Percentiles rank a stretch among this genome's conserved stretches.
These are phyloP conservation scores for Psilocybe cyanescens DNA, from an alignment of 768 basidiomycete species.

Conservation along the genomic window DNA sequence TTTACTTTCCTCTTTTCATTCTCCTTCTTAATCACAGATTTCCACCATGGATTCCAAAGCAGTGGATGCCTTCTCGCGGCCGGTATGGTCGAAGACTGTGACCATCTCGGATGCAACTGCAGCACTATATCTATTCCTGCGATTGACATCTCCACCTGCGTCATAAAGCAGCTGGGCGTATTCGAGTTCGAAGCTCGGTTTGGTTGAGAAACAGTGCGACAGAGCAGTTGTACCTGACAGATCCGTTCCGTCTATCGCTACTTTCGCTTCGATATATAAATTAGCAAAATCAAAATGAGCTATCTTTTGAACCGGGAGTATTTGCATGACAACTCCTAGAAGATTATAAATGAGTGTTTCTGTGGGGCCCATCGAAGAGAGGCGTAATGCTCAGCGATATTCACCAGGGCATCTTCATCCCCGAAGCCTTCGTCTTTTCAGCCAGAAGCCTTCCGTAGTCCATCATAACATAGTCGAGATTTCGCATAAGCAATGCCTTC, in stretches of 20 bases:
- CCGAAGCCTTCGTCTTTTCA: slow-evolving; percentile 2
- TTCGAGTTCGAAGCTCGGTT: slow-evolving; percentile 43
- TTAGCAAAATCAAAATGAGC: slow-evolving; percentile 33
- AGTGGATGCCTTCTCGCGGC: slow-evolving; percentile 23
- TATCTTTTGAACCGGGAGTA: slow-evolving; percentile 23
- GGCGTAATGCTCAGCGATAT: slow-evolving; percentile 34
- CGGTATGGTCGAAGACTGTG: slow-evolving; percentile 28
- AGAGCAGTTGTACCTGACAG: slow-evolving; percentile 45
- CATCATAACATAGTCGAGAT: slow-evolving; percentile 26
- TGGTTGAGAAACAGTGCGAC: slow-evolving; percentile 43
- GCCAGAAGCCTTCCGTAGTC: slow-evolving; percentile 28
- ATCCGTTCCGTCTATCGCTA: slow-evolving; percentile 41
- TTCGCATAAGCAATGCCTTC: slow-evolving; percentile 26
- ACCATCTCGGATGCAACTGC: slow-evolving; percentile 42
- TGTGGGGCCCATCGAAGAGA: slow-evolving; percentile 44
- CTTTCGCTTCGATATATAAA: slow-evolving; percentile 37
- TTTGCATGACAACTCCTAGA: slow-evolving; percentile 32
- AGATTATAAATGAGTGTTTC: slow-evolving; percentile 42
- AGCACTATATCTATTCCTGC: slow-evolving; percentile 42
- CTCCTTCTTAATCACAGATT: slow-evolving; percentile 34
- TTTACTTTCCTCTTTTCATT: slow-evolving; percentile 32
- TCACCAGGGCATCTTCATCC: slow-evolving; percentile 14
- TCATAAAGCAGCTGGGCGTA: slow-evolving; percentile 45
- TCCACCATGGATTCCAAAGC: slow-evolving; percentile 45
- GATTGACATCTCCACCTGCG: slow-evolving; percentile 45